Evolutionary conservation across 331 rosid species (phyloP), one percentile per base, ranked within the genome.

Genomic region (Pyrus hybrid): DNA sequence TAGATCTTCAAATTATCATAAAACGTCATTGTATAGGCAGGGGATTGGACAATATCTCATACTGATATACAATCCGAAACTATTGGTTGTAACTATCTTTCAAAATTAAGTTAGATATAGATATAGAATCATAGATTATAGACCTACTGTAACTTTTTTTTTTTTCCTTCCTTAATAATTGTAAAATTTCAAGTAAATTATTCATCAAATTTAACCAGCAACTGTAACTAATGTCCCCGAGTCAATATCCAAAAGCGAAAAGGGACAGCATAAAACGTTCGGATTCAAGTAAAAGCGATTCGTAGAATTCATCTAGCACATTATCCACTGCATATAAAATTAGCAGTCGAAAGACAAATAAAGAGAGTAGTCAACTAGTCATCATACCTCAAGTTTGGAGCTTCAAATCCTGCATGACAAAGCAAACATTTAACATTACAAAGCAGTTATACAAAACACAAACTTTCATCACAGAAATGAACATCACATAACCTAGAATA

Each of bases 331-430:
- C 13, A 41, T 0, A 41, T 3, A 3, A 41, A 41, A 41, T 41
- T 41, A 41, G 13, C 45, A 9, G 45, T 41, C 4, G 45, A 41
- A 41, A 41, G 1, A 41, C 45, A 1, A 35, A 35, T 35, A 35
- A 35, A 8, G 43, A 35, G 43, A 35, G 3, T 8, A 8, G 43
- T 35, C 43, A 35, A 26, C 58, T 16, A 0, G 26, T 35, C 43
- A 56, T 3, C 67, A 71, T 56, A 80, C 84, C 84, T 80, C 68
- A 71, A 70, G 80, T 76, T 72, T 28, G 84, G 84, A 63, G 80
- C 80, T 70, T 76, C 74, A 80, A 70, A 80, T 8, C 84, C 80
- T 80, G 80, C 63, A 63, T 4, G 9, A 32, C 13, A 72, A 41
- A 60, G 63, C 5, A 53, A 71, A 25, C 43, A 68, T 47, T 18